Conservation (phyloP, 805 yeast genomes). For the Teunomyces pallodes region DNA sequence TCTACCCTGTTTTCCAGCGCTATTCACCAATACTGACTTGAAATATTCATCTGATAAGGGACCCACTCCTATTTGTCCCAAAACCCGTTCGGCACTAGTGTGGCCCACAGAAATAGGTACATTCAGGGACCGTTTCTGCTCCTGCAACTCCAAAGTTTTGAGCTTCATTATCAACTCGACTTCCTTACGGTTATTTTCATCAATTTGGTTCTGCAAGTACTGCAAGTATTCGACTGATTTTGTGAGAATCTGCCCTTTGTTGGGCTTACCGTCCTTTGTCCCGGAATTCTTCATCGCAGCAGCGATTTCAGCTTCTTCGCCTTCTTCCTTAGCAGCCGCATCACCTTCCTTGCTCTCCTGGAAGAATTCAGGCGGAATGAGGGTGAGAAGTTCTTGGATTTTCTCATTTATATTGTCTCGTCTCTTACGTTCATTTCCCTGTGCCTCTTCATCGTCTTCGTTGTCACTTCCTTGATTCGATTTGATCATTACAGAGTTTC, state of each 20-base stretch:
- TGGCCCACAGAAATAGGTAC: slow-evolving; percentile 43
- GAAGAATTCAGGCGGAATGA: slow-evolving; percentile 38
- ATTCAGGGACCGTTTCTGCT: slow-evolving; percentile 35
- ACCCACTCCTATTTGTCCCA: slow-evolving; percentile 80
- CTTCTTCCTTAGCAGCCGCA: slow-evolving; percentile 9
- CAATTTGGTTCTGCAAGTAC: slow-evolving; percentile 66
- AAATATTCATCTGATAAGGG: slow-evolving; percentile 54
- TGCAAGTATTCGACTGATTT: slow-evolving; percentile 74
- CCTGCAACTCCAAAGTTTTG: slow-evolving; percentile 51
- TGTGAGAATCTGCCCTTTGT: slow-evolving; percentile 76
- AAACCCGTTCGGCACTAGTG: slow-evolving; percentile 77
- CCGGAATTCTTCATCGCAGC: slow-evolving; percentile 43
- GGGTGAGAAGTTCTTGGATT: slow-evolving; percentile 40
- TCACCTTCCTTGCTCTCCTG: slow-evolving; percentile 27
- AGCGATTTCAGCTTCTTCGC: slow-evolving; percentile 25
- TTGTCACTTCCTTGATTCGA: slow-evolving; percentile 15
- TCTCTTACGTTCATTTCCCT: slow-evolving; percentile 40
- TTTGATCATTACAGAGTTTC: slow-evolving; percentile 30
- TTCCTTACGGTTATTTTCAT: slow-evolving; percentile 74
- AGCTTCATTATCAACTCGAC: slow-evolving; percentile 66
- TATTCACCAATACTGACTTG: slow-evolving; percentile 12
- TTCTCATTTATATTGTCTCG: slow-evolving; percentile 45
- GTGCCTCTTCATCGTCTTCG: slow-evolving; percentile 25
- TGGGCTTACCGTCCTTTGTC: slow-evolving; percentile 81
- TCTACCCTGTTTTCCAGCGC: slow-evolving; percentile 9